These are phyloP conservation scores for Xylaria sp. DNA, from an alignment of 495 filamentous ascomycete species.

Conservation along the genomic window DNA sequence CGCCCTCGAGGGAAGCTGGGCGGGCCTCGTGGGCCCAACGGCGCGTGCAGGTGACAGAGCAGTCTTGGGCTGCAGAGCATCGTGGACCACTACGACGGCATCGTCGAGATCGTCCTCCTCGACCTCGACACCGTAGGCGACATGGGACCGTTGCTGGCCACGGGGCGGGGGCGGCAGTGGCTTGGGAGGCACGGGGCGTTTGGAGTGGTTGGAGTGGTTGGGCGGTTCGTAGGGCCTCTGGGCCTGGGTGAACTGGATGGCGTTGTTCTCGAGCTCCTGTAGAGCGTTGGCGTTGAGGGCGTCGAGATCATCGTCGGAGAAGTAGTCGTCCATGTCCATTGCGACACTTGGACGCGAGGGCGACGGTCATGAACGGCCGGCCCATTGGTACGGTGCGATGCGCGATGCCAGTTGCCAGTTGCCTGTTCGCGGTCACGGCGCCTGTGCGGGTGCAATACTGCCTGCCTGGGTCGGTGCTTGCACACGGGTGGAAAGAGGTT, in stretches of 20 bases:
- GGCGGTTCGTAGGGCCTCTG: conserved; percentile 36
- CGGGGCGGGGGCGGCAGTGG: conserved; percentile 9
- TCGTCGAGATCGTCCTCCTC: conserved; percentile 48
- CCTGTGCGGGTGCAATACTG: background rate
- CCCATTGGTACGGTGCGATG: conserved; percentile 38
- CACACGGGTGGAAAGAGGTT: background rate
- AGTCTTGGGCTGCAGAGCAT: conserved; percentile 25
- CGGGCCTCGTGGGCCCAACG: conserved; percentile 14
- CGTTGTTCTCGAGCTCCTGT: conserved; percentile 56
- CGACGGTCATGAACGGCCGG: conserved; percentile 33
- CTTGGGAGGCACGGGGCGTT: background rate
- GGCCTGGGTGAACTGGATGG: conserved; percentile 55
- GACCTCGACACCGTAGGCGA: conserved; percentile 36
- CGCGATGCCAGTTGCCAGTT: conserved; percentile 3
- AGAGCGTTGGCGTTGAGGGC: conserved; percentile 51
- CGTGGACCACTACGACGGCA: conserved; percentile 41
- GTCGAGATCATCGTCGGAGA: conserved; percentile 57
- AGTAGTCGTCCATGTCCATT: conserved; percentile 62
- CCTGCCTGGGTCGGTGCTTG: background rate
- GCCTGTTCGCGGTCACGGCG: conserved; percentile 6
- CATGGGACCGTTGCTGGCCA: background rate
- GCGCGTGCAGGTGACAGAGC: conserved; percentile 18
- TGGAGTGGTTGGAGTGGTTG: too few species aligned
- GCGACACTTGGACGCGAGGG: conserved; percentile 38
- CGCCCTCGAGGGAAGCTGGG: conserved; percentile 32